Evolutionary conservation across 2,329 filamentous ascomycete species (phyloP).

Genomic region (Incumbomyces delicatus): DNA sequence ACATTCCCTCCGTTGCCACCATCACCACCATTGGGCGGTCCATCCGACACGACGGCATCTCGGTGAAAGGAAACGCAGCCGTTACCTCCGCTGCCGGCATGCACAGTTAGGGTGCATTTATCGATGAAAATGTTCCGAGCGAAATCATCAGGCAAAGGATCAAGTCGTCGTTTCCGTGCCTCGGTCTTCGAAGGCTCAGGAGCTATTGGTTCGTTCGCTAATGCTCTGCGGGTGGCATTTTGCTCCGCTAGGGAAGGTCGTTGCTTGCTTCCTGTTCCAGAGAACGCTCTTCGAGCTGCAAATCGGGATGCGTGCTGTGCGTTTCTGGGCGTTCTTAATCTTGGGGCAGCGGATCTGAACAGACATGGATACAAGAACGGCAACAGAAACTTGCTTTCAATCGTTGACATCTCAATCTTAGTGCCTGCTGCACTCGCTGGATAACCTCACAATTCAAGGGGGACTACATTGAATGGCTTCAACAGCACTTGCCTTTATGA

Average conservation of each 20-base stretch:
- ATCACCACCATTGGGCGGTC: constrained; percentile 89
- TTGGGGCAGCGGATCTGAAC: background rate
- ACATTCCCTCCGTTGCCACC: constrained; percentile 85
- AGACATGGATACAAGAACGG: constrained; percentile 29
- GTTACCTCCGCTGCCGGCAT: constrained; percentile 73
- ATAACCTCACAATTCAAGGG: background rate
- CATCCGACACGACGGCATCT: constrained; percentile 80
- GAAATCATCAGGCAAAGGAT: constrained; percentile 78
- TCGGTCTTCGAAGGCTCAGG: constrained; percentile 10
- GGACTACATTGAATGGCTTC: no score
- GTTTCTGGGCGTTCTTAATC: no score
- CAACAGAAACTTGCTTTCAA: constrained; percentile 17
- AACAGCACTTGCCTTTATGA: no score
- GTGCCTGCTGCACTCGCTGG: background rate
- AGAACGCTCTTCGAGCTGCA: no score
- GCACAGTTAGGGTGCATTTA: constrained; percentile 65
- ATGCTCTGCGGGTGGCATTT: constrained; percentile 13
- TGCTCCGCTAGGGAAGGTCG: constrained; percentile 9
- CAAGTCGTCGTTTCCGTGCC: constrained; percentile 45
- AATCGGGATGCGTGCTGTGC: no score
- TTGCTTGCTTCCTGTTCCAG: no score
- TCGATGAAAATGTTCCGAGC: constrained; percentile 75
- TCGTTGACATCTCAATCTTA: background rate
- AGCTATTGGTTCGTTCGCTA: constrained; percentile 12
- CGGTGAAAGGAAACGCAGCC: constrained; percentile 91